A percentile compares a stretch with the other conserved stretches of the same genome.
Evolutionary conservation across 768 basidiomycete species (phyloP).

Genomic region (Asterophora parasitica): DNA sequence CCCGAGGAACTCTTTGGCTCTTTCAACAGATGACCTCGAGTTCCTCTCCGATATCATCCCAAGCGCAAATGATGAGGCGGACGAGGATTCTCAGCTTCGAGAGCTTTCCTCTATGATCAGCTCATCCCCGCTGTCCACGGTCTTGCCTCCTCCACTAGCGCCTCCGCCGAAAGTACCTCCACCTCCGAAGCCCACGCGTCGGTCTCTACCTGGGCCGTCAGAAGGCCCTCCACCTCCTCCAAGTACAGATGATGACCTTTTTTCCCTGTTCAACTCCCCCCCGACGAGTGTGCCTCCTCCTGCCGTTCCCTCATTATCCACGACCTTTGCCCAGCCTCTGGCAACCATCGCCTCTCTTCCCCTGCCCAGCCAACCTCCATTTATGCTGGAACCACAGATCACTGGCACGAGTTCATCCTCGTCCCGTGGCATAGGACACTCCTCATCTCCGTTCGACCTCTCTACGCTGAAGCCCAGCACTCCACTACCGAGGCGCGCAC

Average conservation of each 20-base stretch:
- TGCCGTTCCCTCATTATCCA: conserved; percentile 8
- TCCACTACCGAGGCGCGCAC: conserved; percentile 16
- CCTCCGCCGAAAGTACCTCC: conserved; percentile 29
- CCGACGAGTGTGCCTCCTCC: conserved; percentile 6
- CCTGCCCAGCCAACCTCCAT: not conserved
- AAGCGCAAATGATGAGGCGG: conserved; percentile 39
- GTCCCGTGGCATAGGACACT: conserved; percentile 3
- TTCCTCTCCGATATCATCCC: conserved; percentile 72
- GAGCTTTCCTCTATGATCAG: conserved; percentile 38
- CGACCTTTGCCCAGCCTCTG: not conserved
- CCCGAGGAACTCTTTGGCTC: conserved; percentile 53
- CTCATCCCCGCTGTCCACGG: conserved; percentile 35
- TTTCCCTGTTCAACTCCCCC: conserved; percentile 25
- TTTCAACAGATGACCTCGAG: conserved; percentile 78
- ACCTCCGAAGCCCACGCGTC: conserved; percentile 9
- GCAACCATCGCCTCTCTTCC: conserved; percentile 1
- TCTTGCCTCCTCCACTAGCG: conserved; percentile 44
- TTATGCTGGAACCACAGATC: conserved; percentile 4
- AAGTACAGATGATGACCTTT: conserved; percentile 20
- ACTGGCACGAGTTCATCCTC: conserved; percentile 2
- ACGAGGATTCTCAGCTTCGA: conserved; percentile 28
- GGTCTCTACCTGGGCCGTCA: not conserved
- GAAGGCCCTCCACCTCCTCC: not conserved
- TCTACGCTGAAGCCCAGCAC: conserved; percentile 12
- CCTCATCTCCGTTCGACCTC: conserved; percentile 11